phyloP scores from a whole-genome alignment of 306 rosid genomes.

The Alnus rubra region DNA sequence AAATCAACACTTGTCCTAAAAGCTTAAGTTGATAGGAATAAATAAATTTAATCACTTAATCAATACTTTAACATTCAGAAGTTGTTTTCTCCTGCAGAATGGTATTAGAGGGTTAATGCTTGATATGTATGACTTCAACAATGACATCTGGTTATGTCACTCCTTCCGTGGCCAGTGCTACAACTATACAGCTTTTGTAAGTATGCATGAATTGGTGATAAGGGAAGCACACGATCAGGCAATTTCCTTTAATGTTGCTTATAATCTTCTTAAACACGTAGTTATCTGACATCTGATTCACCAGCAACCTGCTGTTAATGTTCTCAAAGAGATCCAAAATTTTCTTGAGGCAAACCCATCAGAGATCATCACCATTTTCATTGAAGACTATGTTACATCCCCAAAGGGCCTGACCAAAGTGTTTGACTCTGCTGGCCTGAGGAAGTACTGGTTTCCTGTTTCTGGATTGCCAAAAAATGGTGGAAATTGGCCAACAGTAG shows the following conservation, averaged over 20 bases:
- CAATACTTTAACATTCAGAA: neutral
- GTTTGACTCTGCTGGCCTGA: slow-evolving; percentile 88
- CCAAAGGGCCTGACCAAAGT: slow-evolving; percentile 84
- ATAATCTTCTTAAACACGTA: neutral
- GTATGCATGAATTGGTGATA: slow-evolving; percentile 22
- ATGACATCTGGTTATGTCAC: slow-evolving; percentile 91
- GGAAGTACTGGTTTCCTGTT: slow-evolving; percentile 86
- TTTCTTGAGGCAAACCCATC: slow-evolving; percentile 79
- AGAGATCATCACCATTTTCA: slow-evolving; percentile 77
- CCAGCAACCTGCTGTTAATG: slow-evolving; percentile 86
- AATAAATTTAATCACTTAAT: no score
- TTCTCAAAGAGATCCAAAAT: slow-evolving; percentile 69
- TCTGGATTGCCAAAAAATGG: slow-evolving; percentile 88
- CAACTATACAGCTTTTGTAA: slow-evolving; percentile 92
- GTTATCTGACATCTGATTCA: slow-evolving; percentile 22
- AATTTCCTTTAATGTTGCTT: neutral
- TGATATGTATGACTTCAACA: slow-evolving; percentile 80
- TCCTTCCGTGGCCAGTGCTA: slow-evolving; percentile 73
- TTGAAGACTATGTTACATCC: slow-evolving; percentile 89
- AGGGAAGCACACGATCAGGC: neutral
- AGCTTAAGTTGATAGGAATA: no score
- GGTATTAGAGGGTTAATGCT: slow-evolving; percentile 93
- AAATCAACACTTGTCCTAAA: no score
- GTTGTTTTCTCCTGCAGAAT: slow-evolving; percentile 51
- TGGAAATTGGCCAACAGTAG: slow-evolving; percentile 80